Percentiles rank a stretch among this genome's conserved stretches.
These are phyloP conservation scores for Trichophyton schoenleinii DNA, from an alignment of 2,329 filamentous ascomycete genomes.

Conservation along the genomic window DNA sequence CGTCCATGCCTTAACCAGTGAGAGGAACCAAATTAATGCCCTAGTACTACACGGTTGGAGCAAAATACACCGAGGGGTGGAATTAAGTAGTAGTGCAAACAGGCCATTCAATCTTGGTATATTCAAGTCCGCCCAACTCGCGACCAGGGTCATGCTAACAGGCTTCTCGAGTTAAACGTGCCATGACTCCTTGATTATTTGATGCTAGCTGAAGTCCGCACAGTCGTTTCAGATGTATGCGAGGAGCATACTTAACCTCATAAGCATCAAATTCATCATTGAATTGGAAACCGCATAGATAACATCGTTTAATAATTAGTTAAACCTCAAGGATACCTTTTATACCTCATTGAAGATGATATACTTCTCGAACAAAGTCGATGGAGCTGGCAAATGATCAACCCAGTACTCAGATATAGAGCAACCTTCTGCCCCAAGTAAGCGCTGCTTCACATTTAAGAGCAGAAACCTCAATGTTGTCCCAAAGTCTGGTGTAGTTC, in stretches of 20 bases:
- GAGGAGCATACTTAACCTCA: neutral
- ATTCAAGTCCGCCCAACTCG: neutral
- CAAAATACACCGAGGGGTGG: neutral
- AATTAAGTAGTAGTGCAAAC: neutral
- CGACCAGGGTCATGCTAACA: neutral
- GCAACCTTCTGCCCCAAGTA: neutral
- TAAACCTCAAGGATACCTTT: neutral
- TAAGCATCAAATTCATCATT: neutral
- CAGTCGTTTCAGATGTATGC: neutral
- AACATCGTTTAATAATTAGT: neutral
- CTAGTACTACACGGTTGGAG: too few relatives aligned
- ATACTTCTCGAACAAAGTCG: neutral
- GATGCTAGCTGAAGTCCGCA: neutral
- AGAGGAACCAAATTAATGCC: too few relatives aligned
- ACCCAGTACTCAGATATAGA: neutral
- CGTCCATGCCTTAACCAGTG: too few relatives aligned
- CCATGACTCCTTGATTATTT: neutral
- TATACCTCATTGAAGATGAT: neutral
- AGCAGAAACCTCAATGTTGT: neutral
- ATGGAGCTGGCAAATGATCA: neutral
- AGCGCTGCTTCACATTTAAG: neutral
- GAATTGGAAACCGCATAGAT: conserved; percentile 1
- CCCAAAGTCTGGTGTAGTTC: conserved; percentile 1
- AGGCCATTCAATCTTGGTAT: conserved; percentile 3
- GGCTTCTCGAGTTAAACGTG: neutral